Conservation (phyloP, 1,284 basidiomycete genomes). For the Blastosporella zonata region DNA sequence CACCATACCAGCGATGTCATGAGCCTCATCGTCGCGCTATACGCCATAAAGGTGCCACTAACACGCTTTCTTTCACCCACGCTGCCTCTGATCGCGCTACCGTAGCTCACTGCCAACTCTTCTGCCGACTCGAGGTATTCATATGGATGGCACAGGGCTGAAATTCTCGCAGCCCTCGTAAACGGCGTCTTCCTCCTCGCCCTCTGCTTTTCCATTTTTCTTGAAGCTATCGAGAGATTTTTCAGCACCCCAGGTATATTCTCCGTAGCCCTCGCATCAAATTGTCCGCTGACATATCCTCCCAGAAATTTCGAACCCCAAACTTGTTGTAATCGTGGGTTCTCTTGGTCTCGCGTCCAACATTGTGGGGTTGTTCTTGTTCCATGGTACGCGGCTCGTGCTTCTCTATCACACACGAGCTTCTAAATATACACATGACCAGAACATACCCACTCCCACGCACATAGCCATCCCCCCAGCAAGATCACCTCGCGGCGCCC, state of each 20-base stretch:
- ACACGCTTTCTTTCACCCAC: conserved; percentile 9
- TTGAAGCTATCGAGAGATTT: conserved; percentile 92
- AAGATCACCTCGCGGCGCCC: conserved; percentile 30
- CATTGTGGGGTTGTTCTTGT: conserved; percentile 90
- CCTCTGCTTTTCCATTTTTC: conserved; percentile 92
- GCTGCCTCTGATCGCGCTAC: not conserved
- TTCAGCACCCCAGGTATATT: conserved; percentile 75
- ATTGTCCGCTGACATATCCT: conserved; percentile 10
- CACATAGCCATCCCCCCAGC: conserved; percentile 45
- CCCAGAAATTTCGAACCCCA: conserved; percentile 89
- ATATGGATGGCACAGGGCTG: conserved; percentile 98
- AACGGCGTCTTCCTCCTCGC: conserved; percentile 96
- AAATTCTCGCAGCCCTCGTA: conserved; percentile 92
- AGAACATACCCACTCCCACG: conserved; percentile 76
- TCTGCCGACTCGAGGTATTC: conserved; percentile 69
- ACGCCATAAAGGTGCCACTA: conserved; percentile 84
- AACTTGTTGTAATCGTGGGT: conserved; percentile 89
- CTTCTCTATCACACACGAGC: not conserved
- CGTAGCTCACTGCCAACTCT: conserved; percentile 53
- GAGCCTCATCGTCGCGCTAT: conserved; percentile 92
- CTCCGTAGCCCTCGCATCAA: conserved; percentile 2
- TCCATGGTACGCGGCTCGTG: conserved; percentile 70
- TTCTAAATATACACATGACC: conserved; percentile 6
- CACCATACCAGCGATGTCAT: conserved; percentile 75
- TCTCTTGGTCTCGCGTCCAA: conserved; percentile 89